Conservation (phyloP, 2,329 filamentous ascomycete species). For the Cadophora malorum region DNA sequence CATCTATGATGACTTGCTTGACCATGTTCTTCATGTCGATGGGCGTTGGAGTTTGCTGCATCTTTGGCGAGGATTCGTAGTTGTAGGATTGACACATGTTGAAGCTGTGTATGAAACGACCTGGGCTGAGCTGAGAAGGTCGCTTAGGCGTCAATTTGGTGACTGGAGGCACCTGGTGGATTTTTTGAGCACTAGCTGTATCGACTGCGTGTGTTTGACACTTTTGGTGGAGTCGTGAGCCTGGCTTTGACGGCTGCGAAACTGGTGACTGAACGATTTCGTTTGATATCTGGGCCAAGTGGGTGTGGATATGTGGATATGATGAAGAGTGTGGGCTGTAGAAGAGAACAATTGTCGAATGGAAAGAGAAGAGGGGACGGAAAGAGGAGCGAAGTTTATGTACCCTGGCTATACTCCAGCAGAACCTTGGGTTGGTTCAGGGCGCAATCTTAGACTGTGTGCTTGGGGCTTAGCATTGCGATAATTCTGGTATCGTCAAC, state of each 20-base stretch:
- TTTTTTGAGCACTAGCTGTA: not conserved
- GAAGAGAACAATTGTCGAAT: not conserved
- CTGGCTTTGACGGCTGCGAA: not conserved
- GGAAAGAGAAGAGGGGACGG: not conserved
- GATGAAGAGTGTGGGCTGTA: not conserved
- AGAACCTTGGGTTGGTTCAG: not conserved
- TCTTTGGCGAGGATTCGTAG: not conserved
- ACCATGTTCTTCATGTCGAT: not conserved
- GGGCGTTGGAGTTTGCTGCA: not conserved
- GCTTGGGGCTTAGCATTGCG: not conserved
- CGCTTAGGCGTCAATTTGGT: not conserved
- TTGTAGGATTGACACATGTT: conserved; percentile 1
- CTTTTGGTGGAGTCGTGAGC: not conserved
- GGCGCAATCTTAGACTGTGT: not conserved
- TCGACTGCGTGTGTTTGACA: not conserved
- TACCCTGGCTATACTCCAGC: not conserved
- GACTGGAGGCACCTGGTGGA: not conserved
- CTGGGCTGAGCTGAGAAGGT: not conserved
- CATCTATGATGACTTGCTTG: not conserved
- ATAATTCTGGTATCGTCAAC: not conserved
- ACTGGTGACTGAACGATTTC: too few species aligned
- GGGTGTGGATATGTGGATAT: conserved; percentile 1
- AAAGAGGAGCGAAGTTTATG: not conserved
- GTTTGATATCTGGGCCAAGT: not conserved
- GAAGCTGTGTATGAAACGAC: conserved; percentile 2